Evolutionary conservation across 1,284 basidiomycete genomes (phyloP).

Genomic region (Microbotryum violaceum): DNA sequence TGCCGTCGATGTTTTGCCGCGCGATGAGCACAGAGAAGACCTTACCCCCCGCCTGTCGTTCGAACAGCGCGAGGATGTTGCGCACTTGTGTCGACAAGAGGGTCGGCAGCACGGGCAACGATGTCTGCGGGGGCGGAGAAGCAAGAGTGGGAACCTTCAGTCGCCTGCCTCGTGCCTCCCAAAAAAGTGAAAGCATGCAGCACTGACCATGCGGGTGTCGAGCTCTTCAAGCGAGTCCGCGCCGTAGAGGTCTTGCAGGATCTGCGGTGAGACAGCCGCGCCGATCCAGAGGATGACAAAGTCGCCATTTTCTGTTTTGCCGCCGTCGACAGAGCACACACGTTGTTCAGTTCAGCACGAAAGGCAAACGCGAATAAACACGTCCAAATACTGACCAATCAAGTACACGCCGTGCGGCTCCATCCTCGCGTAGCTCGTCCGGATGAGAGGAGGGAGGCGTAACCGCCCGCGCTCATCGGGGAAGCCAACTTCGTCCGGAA

Average conservation of each 20-base stretch:
- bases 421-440: slow-evolving; percentile 81
- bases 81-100: slow-evolving; percentile 74
- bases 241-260: slow-evolving; percentile 79
- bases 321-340: background rate
- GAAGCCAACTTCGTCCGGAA: slow-evolving; percentile 64
- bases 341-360: background rate
- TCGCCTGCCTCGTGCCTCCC: background rate
- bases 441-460: slow-evolving; percentile 69
- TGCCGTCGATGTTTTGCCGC: slow-evolving; percentile 85
- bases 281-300: slow-evolving; percentile 88
- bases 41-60: slow-evolving; percentile 54
- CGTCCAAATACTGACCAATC: slow-evolving; percentile 54
- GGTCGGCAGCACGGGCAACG: slow-evolving; percentile 66
- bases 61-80: slow-evolving; percentile 69
- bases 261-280: slow-evolving; percentile 64
- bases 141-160: background rate
- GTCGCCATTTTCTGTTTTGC: slow-evolving; percentile 75
- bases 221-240: slow-evolving; percentile 68
- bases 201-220: slow-evolving; percentile 62
- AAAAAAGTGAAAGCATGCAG: background rate
- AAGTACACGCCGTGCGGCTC: slow-evolving; percentile 83
- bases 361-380: background rate
- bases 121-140: slow-evolving; percentile 46
- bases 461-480: slow-evolving; percentile 55
- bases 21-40: slow-evolving; percentile 66